Evolutionary conservation across 140 eudicot species (phyloP), one percentile per base, ranked within the genome.

Genomic region (Erigeron philadelphicus): DNA sequence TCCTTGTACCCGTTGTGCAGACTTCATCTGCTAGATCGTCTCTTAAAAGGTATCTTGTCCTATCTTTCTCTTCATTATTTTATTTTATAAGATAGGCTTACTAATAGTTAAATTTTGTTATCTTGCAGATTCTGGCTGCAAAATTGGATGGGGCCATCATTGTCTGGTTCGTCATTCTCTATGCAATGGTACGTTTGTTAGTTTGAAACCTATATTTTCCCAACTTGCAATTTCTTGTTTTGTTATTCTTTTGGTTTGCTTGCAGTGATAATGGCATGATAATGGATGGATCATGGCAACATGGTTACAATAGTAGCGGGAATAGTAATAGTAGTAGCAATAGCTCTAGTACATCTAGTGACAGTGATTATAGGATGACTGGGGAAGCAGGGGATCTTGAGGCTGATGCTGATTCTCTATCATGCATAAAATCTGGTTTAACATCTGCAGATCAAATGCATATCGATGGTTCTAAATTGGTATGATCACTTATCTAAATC

Each of bases 401-500:
- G 62, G 95, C 99, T 57, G 99, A 93, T 89, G 99, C 99, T 31
- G 97, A 93, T 73, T 93, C 98, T 52, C 74, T 84, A 40, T 84
- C 87, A 57, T 81, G 96, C 67, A 81, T 90, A 70, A 88, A 87
- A 79, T 83, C 99, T 55, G 90, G 97, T 42, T 83, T 93, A 75
- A 86, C 96, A 72, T 84, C 95, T 18, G 67, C 81, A 48, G 95
- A 82, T 73, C 89, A 84, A 72, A 72, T 76, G 78, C 84, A 78
- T 61, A 82, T 73, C 60, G 88, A 89, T 79, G 85, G 84, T 58
- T 70, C 73, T 72, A 87, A 87, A 76, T 56, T 78, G 98, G 98
- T 93, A 82, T 42, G 46, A 18, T 44, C 6, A 17, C 70, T 7
- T 66, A 67, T 61, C 35, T 49, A 7, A 12, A 19, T 42, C 42